Base-by-base conservation (phyloP, 305 asterid genomes). In the Andrographis paniculata region DNA sequence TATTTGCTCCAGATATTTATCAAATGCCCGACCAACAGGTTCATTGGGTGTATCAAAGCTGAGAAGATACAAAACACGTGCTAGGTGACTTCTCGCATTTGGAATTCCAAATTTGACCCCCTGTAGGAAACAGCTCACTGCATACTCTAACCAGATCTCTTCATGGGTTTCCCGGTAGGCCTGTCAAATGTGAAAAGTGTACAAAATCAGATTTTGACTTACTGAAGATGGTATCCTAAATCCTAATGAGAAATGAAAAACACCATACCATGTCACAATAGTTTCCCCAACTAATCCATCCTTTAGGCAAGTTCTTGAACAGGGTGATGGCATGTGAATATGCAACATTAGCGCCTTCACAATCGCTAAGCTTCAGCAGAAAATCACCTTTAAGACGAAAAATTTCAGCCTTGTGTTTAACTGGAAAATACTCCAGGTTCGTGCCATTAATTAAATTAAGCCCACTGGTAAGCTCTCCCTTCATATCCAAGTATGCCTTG, bases 261-360 rank as follows among this genome's bases (percentile, higher is more conserved):
- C n/a, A 35, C 52, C 49, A 50, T 71, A 87, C 99, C 97, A 84
- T 82, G 68, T 92, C 95, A 67, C 99, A 92, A 71, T 84, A 92
- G 63, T 70, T 87, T 73, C 99, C 97, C 97, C 97, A 92, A 70
- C 95, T 84, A 70, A 92, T 84, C 99, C 99, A 92, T 53, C 97
- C 99, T 72, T 87, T 92, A 10, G 97, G 97, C 86, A 87, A 71
- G 75, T 74, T 84, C 80, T 84, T 92, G 84, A 77, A 92, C 66
- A 84, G 88, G 72, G 78, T 62, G 52, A 92, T 87, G 44, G 94
- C 93, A 53, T 79, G 70, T 64, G 99, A 92, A 71, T 87, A 92
- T 67, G 94, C 76, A 59, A 84, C 70, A 57, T 92, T 92, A 58
- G 99, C 99, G 36, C 99, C 99, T 74, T 92, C 99, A 59, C 82